phyloP scores from a whole-genome alignment of 176 grass and related monocot species.

The Aegilops speltoides region DNA sequence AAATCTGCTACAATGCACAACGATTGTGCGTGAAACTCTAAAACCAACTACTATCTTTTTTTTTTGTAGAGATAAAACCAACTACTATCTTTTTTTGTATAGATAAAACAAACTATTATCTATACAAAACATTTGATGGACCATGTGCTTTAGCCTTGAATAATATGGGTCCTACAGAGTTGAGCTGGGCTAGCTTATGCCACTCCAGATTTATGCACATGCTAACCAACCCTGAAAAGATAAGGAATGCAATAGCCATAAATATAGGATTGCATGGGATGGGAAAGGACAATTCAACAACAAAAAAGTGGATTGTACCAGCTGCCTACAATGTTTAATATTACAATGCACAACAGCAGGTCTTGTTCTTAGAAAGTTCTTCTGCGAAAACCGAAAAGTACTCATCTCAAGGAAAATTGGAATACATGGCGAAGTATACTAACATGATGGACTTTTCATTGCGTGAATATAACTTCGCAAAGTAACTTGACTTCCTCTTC shows the following conservation, averaged over 20 bases:
- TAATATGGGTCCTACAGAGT: not conserved
- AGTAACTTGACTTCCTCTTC: conserved; percentile 19
- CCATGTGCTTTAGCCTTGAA: conserved; percentile 3
- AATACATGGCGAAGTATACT: not conserved
- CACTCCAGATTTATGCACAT: not conserved
- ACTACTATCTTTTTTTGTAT: too few relatives aligned
- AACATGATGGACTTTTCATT: not conserved
- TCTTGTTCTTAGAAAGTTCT: conserved; percentile 12
- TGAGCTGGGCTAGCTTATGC: conserved; percentile 20
- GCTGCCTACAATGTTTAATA: conserved; percentile 7
- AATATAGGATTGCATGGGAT: conserved; percentile 5
- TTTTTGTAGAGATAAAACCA: too few relatives aligned
- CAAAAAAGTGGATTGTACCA: not conserved
- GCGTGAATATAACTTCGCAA: not conserved
- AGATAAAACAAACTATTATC: not conserved
- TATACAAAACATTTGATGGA: not conserved
- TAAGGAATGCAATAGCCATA: not conserved
- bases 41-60: not conserved
- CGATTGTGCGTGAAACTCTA: not conserved
- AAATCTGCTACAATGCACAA: not conserved
- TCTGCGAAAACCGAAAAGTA: not conserved
- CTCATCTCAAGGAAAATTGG: conserved; percentile 2
- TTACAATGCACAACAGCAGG: not conserved
- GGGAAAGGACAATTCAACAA: not conserved
- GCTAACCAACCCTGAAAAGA: conserved; percentile 10